These are phyloP conservation scores for Ceriops decandra DNA, from an alignment of 345 rosid species.

Conservation along the genomic window DNA sequence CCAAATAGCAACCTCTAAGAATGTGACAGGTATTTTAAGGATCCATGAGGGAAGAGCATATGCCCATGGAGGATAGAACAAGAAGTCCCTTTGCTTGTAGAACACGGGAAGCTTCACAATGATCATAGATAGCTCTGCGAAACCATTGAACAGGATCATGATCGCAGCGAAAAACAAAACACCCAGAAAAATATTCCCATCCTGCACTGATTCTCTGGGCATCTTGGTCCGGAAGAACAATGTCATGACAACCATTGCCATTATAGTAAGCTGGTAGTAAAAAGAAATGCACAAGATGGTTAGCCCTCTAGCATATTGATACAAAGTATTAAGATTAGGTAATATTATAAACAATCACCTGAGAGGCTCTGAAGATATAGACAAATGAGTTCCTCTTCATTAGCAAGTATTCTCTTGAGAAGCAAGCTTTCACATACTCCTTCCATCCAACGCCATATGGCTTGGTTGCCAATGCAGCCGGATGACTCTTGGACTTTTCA, in stretches of 20 bases:
- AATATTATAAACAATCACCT: conserved; percentile 29
- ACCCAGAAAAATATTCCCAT: conserved; percentile 59
- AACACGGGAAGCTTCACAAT: conserved; percentile 79
- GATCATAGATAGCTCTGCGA: conserved; percentile 75
- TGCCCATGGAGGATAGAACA: conserved; percentile 78
- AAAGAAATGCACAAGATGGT: background rate
- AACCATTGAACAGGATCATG: conserved; percentile 61
- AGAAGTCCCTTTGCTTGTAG: conserved; percentile 75
- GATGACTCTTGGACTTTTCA: conserved; percentile 48
- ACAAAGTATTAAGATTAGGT: no score
- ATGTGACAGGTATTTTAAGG: conserved; percentile 63
- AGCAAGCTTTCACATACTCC: conserved; percentile 51
- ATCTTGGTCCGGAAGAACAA: conserved; percentile 40
- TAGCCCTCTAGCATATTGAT: no score
- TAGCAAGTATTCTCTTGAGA: conserved; percentile 47
- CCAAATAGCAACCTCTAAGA: conserved; percentile 57
- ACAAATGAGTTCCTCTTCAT: conserved; percentile 62
- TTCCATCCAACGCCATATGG: conserved; percentile 42
- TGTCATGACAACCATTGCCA: conserved; percentile 30
- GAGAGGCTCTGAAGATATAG: conserved; percentile 48
- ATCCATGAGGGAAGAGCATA: conserved; percentile 81
- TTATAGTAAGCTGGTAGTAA: conserved; percentile 27
- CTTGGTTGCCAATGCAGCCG: conserved; percentile 48
- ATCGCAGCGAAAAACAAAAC: conserved; percentile 53
- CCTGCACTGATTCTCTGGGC: conserved; percentile 29